Percentiles rank a stretch among this genome's conserved stretches.
Conservation (phyloP, 192 early-diverging fungal genomes). For the Pilaira anomala region DNA sequence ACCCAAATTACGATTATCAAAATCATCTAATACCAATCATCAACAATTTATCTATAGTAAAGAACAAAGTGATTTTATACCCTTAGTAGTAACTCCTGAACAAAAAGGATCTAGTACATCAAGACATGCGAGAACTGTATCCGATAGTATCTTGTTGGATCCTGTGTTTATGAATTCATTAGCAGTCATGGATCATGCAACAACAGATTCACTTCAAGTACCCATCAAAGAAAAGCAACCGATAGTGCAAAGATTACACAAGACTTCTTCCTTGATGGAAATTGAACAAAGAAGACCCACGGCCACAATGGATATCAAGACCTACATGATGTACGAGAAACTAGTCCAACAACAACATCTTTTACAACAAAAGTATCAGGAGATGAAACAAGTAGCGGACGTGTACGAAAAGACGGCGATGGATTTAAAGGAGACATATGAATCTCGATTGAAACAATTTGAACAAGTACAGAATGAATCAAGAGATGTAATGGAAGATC, state of each 20-base stretch:
- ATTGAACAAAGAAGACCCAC: neutral
- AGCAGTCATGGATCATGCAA: too few species aligned
- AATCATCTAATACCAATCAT: neutral
- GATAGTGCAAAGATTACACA: too few species aligned
- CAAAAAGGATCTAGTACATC: too few species aligned
- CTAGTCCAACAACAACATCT: constrained; percentile 23
- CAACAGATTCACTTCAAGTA: too few species aligned
- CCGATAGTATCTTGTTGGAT: too few species aligned
- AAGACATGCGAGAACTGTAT: too few species aligned
- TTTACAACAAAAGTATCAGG: constrained; percentile 6
- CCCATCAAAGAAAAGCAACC: too few species aligned
- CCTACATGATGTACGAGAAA: constrained; percentile 37
- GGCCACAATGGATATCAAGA: constrained; percentile 34
- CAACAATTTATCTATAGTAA: neutral
- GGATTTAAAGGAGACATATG: constrained; percentile 7
- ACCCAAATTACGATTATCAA: neutral
- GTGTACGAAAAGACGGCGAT: constrained; percentile 9
- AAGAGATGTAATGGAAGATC: constrained; percentile 20
- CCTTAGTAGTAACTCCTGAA: too few species aligned
- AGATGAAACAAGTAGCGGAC: constrained; percentile 12
- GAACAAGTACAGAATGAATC: constrained; percentile 11
- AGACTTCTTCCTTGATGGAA: neutral
- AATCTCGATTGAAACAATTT: constrained; percentile 2
- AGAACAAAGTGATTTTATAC: too few species aligned
- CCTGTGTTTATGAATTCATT: too few species aligned